These are phyloP conservation scores for Heteromeles arbutifolia DNA, from an alignment of 306 rosid genomes.

Conservation along the genomic window DNA sequence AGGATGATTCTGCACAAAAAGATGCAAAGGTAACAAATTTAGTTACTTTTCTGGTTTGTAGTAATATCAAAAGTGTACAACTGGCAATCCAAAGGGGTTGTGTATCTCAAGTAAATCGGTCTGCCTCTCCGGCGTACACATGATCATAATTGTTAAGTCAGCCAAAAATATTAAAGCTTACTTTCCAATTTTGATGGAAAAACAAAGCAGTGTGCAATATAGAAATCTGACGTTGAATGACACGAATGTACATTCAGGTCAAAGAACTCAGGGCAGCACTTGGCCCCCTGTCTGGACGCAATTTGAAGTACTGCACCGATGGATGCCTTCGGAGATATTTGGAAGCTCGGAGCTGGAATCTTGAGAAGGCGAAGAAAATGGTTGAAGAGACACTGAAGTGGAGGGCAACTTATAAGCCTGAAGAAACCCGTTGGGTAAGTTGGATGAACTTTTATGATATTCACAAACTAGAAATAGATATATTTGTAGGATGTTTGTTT, in stretches of 20 bases:
- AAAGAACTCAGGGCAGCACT: slow-evolving; percentile 54
- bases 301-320: slow-evolving; percentile 61
- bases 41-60: not conserved
- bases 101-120: not conserved
- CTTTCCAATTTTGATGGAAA: not conserved
- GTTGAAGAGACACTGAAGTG: slow-evolving; percentile 71
- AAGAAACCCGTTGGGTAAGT: slow-evolving; percentile 89
- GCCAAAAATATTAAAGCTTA: not conserved
- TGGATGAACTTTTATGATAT: not conserved
- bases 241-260: slow-evolving; percentile 38
- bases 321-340: slow-evolving; percentile 73
- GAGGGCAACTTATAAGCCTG: slow-evolving; percentile 78
- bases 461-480: not conserved
- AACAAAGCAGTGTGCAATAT: not conserved
- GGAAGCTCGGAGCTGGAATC: slow-evolving; percentile 78
- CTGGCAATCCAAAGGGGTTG: not conserved
- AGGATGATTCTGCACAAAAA: slow-evolving; percentile 38
- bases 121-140: not conserved
- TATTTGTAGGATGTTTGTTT: not conserved
- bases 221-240: not conserved
- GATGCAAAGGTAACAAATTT: slow-evolving; percentile 50
- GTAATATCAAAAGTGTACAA: not conserved
- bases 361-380: slow-evolving; percentile 79
- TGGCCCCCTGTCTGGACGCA: slow-evolving; percentile 61
- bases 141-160: not conserved